Evolutionary conservation across 805 yeast genomes (phyloP).

Genomic region (Blastobotrys peoriensis): DNA sequence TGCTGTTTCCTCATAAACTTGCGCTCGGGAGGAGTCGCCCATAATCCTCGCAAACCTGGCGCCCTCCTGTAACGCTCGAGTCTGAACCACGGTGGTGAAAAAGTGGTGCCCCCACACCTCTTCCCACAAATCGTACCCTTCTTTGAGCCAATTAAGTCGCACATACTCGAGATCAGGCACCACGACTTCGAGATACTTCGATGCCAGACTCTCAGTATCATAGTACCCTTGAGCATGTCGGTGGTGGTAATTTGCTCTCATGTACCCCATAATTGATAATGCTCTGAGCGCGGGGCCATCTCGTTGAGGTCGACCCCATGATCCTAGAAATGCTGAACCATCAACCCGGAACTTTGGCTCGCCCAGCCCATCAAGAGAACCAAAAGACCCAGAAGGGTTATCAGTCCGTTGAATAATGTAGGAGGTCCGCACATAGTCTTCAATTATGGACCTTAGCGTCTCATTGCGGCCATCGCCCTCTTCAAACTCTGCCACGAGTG

Average conservation of each 20-base stretch:
- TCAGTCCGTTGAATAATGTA: slow-evolving; percentile 54
- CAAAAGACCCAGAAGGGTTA: slow-evolving; percentile 64
- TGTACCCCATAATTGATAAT: slow-evolving; percentile 53
- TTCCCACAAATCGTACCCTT: slow-evolving; percentile 92
- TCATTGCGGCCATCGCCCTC: slow-evolving; percentile 32
- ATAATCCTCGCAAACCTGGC: slow-evolving; percentile 30
- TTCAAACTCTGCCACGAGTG: slow-evolving; percentile 51
- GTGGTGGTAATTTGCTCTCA: slow-evolving; percentile 35
- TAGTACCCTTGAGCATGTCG: slow-evolving; percentile 24
- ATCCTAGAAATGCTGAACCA: slow-evolving; percentile 51
- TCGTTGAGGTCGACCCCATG: slow-evolving; percentile 94
- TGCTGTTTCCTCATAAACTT: slow-evolving; percentile 7
- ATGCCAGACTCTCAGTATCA: slow-evolving; percentile 24
- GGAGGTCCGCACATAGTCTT: slow-evolving; percentile 58
- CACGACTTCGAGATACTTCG: slow-evolving; percentile 46
- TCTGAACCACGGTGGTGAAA: slow-evolving; percentile 71
- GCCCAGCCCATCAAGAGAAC: slow-evolving; percentile 51
- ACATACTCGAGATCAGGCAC: slow-evolving; percentile 68
- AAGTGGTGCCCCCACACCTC: slow-evolving; percentile 72
- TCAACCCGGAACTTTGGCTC: slow-evolving; percentile 82
- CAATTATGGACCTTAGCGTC: slow-evolving; percentile 34
- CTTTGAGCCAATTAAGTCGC: slow-evolving; percentile 50
- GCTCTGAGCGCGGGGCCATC: slow-evolving; percentile 90
- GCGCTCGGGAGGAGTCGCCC: slow-evolving; percentile 22
- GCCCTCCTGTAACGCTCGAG: slow-evolving; percentile 61